Evolutionary conservation across 306 rosid genomes (phyloP), one percentile per base, ranked within the genome.

Genomic region (Cicer pinnatifidum): DNA sequence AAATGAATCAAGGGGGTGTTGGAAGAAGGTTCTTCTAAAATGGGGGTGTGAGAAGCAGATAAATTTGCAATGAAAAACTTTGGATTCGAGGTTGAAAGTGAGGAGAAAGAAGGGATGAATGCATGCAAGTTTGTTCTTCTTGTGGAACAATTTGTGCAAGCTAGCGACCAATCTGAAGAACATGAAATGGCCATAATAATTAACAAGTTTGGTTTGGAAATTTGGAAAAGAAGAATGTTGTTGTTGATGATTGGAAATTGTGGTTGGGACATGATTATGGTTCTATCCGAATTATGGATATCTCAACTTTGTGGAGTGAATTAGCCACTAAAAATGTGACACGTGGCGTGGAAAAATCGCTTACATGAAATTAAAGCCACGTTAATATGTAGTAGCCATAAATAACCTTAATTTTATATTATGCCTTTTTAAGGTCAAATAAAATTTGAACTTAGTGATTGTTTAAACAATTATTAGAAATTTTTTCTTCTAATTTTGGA

Each of bases 81-180:
- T 16, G 77, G 64, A 8, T 76, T 76, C 0, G 77, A 70, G 57
- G 67, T 0, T 50, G 89, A 63, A 40, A 81, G 11, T 23, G 83
- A 51, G 68, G 44, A 57, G 4, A 75, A 81, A 19, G 82, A 75
- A 69, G 81, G 78, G 54, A 64, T 75, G 79, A 75, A 54, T 23
- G 78, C 15, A 16, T 73, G 78, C 38, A 71, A 48, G 73, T 67
- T 28, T 5, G 57, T 35, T 9, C 19, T 7, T 57, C 71, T 65
- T 65, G 39, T 81, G 51, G 48, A 75, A n/a, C 79, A 75, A 33
- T 46, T 75, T 0, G 81, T 35, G 51, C 64, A 66, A 62, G 89
- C 78, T 5, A 80, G 67, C 48, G 83, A 84, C 87, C 88, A 90
- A 45, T 90, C 91, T 69, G 89, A 58, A 58, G 85, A 79, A 71